Evolutionary conservation across 1,139 yeast genomes (phyloP), one percentile per base, ranked within the genome.

Genomic region (Candida sp.): DNA sequence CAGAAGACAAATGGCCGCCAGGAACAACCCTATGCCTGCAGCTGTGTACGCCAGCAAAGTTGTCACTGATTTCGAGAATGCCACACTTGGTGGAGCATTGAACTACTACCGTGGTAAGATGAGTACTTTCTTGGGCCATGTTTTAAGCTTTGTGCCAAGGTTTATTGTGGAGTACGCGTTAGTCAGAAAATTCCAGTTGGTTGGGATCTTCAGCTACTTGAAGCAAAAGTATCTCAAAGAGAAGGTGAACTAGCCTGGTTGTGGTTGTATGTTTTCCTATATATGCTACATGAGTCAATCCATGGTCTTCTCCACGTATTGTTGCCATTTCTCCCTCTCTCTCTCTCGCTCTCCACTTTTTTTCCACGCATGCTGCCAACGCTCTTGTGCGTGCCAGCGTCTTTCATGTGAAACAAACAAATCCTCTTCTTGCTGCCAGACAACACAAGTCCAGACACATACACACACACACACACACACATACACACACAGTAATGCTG

Each of bases 1-100:
- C 44, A 78, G 96, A 66, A 80, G 83, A 60, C 68, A 74, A 48
- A 84, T 89, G 89, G 85, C 91, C 0, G 77, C 67, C 40, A 73
- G 80, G 47, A 83, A 83, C 65, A 67, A 69, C 23, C 94, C 96
- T 26, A 83, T 85, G 80, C 54, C 71, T 1, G 78, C 92, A 0
- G 82, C 75, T 7, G 67, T 51, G 0, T 89, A 84, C 62, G 92
- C 93, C 3, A 60, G 60, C 34, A 66, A 73, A 49, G 85, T 88
- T 1, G 83, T 81, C 12, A 62, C 68, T 46, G 90, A 85, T 59
- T 72, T 74, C 50, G 78, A 73, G 53, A 60, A 62, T 3, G 78
- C 77, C 46, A 56, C 42, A 31, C 69, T 83, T 32, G 80, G 77
- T 53, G 71, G 73, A 1, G 72, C 72, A 4, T 67, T 78, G 47